A percentile compares a stretch with the other conserved stretches of the same genome.
Evolutionary conservation across 2,329 filamentous ascomycete genomes (phyloP).

Genomic region (Alternaria infectoria): DNA sequence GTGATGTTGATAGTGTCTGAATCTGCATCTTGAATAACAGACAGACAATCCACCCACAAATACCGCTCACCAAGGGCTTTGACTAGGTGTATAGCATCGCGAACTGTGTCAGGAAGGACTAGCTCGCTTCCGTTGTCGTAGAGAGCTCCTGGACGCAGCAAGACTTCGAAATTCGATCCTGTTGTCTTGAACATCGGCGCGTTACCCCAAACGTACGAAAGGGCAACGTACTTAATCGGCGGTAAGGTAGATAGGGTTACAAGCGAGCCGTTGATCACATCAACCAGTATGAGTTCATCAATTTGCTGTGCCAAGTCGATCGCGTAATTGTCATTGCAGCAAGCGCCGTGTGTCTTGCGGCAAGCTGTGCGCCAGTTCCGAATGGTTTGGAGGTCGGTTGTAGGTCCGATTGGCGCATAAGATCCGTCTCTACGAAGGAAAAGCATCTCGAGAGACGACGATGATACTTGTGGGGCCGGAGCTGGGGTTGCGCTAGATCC

Average conservation of each 20-base stretch:
- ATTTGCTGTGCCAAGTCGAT: neutral
- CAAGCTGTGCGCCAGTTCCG: neutral
- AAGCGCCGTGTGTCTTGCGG: neutral
- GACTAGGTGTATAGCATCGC: neutral
- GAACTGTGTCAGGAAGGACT: neutral
- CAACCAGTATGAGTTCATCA: neutral
- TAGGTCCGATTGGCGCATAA: neutral
- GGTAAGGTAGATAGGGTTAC: neutral
- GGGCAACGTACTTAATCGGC: neutral
- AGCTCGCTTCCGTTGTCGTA: neutral
- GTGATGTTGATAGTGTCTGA: neutral
- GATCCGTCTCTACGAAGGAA: too few relatives aligned
- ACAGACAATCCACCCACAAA: neutral
- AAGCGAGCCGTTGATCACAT: neutral
- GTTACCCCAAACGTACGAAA: neutral
- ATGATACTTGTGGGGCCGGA: too few relatives aligned
- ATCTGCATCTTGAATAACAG: neutral
- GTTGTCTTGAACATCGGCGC: neutral
- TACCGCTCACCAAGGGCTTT: neutral
- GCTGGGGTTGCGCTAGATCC: too few relatives aligned
- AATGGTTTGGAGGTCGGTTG: neutral
- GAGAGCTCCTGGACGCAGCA: neutral
- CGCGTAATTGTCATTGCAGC: neutral
- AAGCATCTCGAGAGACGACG: too few relatives aligned
- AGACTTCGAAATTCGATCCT: too few relatives aligned